These are phyloP conservation scores for Zygnema cylindricum DNA, from an alignment of 139 green algal species.

Conservation along the genomic window DNA sequence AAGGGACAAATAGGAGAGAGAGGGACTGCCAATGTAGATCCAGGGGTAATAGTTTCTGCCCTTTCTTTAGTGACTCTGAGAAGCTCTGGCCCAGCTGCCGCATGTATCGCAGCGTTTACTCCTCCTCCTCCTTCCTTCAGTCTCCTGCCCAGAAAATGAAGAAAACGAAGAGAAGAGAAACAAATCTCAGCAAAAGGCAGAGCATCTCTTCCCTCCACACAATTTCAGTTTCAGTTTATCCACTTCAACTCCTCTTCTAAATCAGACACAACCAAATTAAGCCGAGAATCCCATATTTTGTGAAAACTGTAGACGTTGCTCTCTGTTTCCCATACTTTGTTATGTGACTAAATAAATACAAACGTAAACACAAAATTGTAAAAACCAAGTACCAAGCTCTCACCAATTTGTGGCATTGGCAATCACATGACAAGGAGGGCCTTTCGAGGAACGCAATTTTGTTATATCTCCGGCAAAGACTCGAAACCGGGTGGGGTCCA, in stretches of 20 bases:
- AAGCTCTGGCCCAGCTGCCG: constrained; percentile 40
- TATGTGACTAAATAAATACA: too few relatives aligned
- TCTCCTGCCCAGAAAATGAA: constrained; percentile 27
- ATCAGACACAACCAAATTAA: too few relatives aligned
- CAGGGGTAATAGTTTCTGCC: constrained; percentile 11
- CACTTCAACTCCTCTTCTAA: too few relatives aligned
- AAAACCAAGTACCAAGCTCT: too few relatives aligned
- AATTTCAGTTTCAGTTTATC: too few relatives aligned
- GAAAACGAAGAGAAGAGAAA: too few relatives aligned
- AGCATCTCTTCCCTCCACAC: too few relatives aligned
- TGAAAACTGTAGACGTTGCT: too few relatives aligned
- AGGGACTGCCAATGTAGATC: constrained; percentile 26
- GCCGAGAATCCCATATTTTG: too few relatives aligned
- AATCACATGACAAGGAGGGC: constrained; percentile 48
- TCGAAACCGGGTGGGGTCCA: constrained; percentile 10
- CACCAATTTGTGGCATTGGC: constrained; percentile 56
- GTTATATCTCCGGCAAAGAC: constrained; percentile 55
- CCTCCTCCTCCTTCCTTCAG: constrained; percentile 49
- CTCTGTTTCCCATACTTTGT: too few relatives aligned
- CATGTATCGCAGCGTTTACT: constrained; percentile 58
- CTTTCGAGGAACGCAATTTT: constrained; percentile 27
- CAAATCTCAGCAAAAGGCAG: too few relatives aligned
- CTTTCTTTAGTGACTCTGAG: constrained; percentile 30
- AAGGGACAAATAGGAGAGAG: constrained; percentile 44
- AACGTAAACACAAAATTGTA: too few relatives aligned